phyloP scores from a whole-genome alignment of 768 basidiomycete species.

The Dentipellis fragilis region DNA sequence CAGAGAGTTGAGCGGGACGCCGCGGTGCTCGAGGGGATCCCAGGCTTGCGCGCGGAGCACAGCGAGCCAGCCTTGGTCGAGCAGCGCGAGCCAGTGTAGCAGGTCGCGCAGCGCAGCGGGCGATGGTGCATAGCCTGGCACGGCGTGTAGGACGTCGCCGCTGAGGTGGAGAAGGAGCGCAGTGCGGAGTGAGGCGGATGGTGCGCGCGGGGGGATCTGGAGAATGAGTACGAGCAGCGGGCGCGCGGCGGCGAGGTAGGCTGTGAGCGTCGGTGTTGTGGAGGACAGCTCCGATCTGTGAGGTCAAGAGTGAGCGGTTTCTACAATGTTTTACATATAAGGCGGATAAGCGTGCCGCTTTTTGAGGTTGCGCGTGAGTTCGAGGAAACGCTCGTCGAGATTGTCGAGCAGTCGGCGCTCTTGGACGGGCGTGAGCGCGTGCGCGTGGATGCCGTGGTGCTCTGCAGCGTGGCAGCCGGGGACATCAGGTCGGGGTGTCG shows the following conservation, averaged over 20 bases:
- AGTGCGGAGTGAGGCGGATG: slow-evolving; percentile 57
- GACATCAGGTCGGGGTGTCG: not conserved
- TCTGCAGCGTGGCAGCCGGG: not conserved
- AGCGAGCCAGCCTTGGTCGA: slow-evolving; percentile 66
- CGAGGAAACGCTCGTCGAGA: slow-evolving; percentile 55
- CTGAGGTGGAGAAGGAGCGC: slow-evolving; percentile 65
- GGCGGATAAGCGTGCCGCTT: slow-evolving; percentile 46
- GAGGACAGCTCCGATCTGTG: slow-evolving; percentile 37
- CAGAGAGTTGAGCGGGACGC: slow-evolving; percentile 7
- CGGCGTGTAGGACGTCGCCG: slow-evolving; percentile 49
- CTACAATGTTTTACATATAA: not conserved
- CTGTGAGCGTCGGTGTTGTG: slow-evolving; percentile 42
- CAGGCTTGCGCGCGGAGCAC: slow-evolving; percentile 58
- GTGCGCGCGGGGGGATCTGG: slow-evolving; percentile 66
- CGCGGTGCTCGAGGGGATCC: slow-evolving; percentile 40
- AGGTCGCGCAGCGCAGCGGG: slow-evolving; percentile 37
- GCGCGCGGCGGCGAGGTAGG: slow-evolving; percentile 51
- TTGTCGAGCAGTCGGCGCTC: slow-evolving; percentile 56
- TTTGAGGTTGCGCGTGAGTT: slow-evolving; percentile 59
- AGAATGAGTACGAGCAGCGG: slow-evolving; percentile 51
- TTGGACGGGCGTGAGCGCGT: slow-evolving; percentile 26
- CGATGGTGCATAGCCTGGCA: slow-evolving; percentile 50
- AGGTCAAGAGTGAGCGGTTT: not conserved
- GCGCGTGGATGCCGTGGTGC: not conserved
- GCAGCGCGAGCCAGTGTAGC: slow-evolving; percentile 59